Evolutionary conservation across 1,139 yeast species (phyloP), one percentile per base, ranked within the genome.

Genomic region (Debaryomyces fabryi): DNA sequence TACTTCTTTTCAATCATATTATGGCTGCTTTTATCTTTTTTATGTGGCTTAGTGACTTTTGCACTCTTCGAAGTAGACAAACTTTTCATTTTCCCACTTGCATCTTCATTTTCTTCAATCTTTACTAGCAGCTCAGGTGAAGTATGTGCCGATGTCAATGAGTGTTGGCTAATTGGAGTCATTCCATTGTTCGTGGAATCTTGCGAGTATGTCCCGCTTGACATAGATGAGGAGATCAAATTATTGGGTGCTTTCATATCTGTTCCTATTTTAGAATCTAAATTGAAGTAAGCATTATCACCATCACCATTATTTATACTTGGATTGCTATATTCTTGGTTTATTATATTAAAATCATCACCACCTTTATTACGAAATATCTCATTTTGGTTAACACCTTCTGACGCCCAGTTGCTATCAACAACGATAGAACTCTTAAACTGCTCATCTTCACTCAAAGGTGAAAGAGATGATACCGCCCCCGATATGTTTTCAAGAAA

Each of bases 1-100:
- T 87, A 87, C 60, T 87, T 83, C 66, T 86, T 86, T 62, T 87
- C 95, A 58, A 87, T 86, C 80, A 86, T 79, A 59, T 87, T 87
- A 65, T 87, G 93, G n/a, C 90, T 83, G 10, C 85, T 77, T 60
- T 83, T 80, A 55, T 83, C 85, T 65, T 81, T 79, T 37, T 62
- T 54, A 45, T 62, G 65, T 6, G 76, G 74, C 48, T 74, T 75
- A n/a, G 65, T 53, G 33, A 70, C 59, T 43, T 68, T 68, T 30
- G 58, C 33, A 16, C 23, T 21, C 25, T 25, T 39, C 15, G 24
- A 21, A 32, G 15, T 32, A 18, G 34, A 25, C n/a, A 29, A 13
- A 15, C 35, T 12, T 12, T 21, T 27, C 6, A 30, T 23, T 13
- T 12, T 18, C 29, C 13, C 36, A 24, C 7, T 6, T 12, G 21